Evolutionary conservation across 805 yeast species (phyloP), one percentile per base, ranked within the genome.

Genomic region (Monosporozyma unispora): DNA sequence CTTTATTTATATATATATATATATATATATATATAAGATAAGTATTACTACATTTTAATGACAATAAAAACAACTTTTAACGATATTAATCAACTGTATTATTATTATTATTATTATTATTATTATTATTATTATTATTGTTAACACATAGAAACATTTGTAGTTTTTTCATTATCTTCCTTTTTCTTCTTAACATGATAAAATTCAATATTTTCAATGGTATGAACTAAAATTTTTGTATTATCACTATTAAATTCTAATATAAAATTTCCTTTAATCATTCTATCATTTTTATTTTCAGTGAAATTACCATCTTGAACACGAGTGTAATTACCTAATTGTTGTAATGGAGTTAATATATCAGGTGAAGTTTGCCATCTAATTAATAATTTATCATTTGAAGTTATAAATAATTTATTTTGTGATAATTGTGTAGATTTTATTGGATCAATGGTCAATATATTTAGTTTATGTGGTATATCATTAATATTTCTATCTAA

Each of bases 171-270:
- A 21, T 38, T 38, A 38, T 14, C 16, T 21, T 38, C 5, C 22
- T 38, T 38, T 14, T 27, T 27, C 12, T n/a, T 67, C 42, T n/a
- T n/a, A n/a, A 63, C 72, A 56, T 81, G 85, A 22, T 78, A 64
- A 42, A 82, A 70, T 52, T 82, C 82, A 49, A 84, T 72, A 56
- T 81, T 76, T 55, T 84, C 91, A 29, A 84, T 72, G 2, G 85
- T 80, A 59, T 83, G 87, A 4, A 80, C 86, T 6, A 71, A 44
- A 31, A 84, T 77, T 52, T 70, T 61, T 50, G 77, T 74, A 59
- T 81, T 80, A n/a, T 69, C 67, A 22, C 72, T 73, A 57, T 74
- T 78, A 50, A 84, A 69, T 58, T 84, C 90, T 59, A 83, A 83
- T 7, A 82, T 71, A 57, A 84, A 84, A 2, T 80, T 62, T 1